These are phyloP conservation scores for Auricularia heimuer DNA, from an alignment of 768 basidiomycete species.

Conservation along the genomic window DNA sequence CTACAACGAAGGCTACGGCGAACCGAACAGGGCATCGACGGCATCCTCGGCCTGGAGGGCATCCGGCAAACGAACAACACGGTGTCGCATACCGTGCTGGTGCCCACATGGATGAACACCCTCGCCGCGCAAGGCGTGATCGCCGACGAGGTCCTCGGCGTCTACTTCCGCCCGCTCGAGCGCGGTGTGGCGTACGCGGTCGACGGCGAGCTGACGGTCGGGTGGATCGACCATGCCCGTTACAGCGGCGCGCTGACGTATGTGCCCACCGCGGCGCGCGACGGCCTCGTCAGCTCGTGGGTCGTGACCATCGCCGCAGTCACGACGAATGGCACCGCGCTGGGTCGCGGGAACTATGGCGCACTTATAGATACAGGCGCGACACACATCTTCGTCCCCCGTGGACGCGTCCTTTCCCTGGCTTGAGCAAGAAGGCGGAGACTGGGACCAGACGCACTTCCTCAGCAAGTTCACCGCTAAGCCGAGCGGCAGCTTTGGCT, in stretches of 20 bases:
- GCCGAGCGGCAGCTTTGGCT: neutral
- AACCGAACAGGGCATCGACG: conserved; percentile 4
- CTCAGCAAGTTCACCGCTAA: neutral
- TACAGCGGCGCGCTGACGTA: conserved; percentile 5
- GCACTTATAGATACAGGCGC: neutral
- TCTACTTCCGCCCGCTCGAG: conserved; percentile 3
- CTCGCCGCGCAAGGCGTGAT: conserved; percentile 3
- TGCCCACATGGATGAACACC: conserved; percentile 5
- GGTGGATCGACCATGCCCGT: conserved; percentile 3
- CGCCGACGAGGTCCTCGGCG: conserved; percentile 4
- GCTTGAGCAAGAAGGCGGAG: neutral
- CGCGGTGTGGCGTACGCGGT: neutral
- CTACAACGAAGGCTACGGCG: neutral
- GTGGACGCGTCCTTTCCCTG: neutral
- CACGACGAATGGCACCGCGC: neutral
- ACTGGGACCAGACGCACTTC: neutral
- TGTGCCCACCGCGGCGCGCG: neutral
- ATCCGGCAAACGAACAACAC: conserved; percentile 1
- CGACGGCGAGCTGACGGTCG: conserved; percentile 8
- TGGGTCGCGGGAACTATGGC: neutral
- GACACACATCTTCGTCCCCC: neutral
- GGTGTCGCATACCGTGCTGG: neutral
- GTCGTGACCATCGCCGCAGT: neutral
- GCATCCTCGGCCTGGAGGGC: conserved; percentile 6
- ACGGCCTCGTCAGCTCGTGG: neutral